Conservation (phyloP, 352 stramenopile genomes). For the Phytophthora pluvialis region DNA sequence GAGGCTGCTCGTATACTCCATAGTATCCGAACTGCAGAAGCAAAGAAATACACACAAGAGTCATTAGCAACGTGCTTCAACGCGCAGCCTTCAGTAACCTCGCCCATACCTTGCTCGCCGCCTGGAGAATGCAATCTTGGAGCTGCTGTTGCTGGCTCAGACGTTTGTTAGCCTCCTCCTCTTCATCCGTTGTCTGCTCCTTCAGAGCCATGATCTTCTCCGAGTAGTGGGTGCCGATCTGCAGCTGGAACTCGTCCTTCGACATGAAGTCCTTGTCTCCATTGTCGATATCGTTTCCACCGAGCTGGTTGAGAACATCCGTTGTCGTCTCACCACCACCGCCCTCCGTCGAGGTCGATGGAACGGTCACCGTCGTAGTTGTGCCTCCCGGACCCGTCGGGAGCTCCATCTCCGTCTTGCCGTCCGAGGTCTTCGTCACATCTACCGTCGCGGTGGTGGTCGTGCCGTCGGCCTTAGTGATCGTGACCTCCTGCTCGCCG, state of each 20-base stretch:
- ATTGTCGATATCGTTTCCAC: constrained; percentile 11
- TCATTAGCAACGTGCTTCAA: constrained; percentile 1
- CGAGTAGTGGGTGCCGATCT: constrained; percentile 38
- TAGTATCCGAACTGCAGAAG: constrained; percentile 54
- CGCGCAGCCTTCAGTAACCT: neutral
- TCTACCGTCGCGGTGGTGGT: constrained; percentile 10
- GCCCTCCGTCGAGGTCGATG: neutral
- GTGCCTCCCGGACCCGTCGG: constrained; percentile 18
- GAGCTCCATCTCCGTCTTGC: constrained; percentile 14
- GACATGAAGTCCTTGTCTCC: constrained; percentile 45
- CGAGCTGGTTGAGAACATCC: constrained; percentile 17
- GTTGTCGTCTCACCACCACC: constrained; percentile 10
- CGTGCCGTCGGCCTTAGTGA: constrained; percentile 11
- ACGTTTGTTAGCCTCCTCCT: constrained; percentile 30
- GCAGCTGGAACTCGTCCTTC: constrained; percentile 51
- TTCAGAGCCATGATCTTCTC: constrained; percentile 35
- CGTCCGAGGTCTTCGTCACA: neutral
- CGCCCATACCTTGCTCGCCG: constrained; percentile 49
- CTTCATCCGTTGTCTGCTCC: constrained; percentile 25
- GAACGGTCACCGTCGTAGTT: constrained; percentile 10
- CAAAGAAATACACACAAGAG: constrained; percentile 5
- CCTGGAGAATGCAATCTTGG: constrained; percentile 52
- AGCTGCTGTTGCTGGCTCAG: constrained; percentile 32
- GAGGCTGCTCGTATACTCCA: constrained; percentile 57
- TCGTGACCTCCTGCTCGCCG: constrained; percentile 11